These are phyloP conservation scores for Raffaelea deltoideospora DNA, from an alignment of 2,329 filamentous ascomycete species.

Conservation along the genomic window DNA sequence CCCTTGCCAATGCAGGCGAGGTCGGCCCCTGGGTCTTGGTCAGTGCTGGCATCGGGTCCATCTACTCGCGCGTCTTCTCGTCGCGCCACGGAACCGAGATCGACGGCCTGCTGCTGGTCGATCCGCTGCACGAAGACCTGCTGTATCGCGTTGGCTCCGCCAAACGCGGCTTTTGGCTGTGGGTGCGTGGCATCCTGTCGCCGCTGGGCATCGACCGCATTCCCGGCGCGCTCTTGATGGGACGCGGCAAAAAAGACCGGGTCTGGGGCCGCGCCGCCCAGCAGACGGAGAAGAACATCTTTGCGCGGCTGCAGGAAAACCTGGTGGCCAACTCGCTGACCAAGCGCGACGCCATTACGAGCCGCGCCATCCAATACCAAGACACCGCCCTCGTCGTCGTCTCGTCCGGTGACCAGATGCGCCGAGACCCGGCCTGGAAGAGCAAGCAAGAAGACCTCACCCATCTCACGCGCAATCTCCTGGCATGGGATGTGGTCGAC, in stretches of 20 bases:
- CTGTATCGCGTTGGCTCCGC: conserved; percentile 53
- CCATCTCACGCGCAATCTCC: conserved; percentile 61
- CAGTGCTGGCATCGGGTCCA: conserved; percentile 71
- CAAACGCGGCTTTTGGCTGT: conserved; percentile 65
- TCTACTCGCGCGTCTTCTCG: conserved; percentile 85
- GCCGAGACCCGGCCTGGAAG: conserved; percentile 58
- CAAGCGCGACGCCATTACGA: conserved; percentile 65
- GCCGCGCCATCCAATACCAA: conserved; percentile 63
- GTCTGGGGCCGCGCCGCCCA: conserved; percentile 69
- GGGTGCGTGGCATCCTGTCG: conserved; percentile 72
- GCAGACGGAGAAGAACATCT: conserved; percentile 71
- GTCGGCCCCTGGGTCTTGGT: conserved; percentile 79
- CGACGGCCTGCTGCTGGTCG: conserved; percentile 68
- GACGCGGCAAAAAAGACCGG: conserved; percentile 66
- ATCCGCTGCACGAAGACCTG: conserved; percentile 78
- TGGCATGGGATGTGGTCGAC: conserved; percentile 75
- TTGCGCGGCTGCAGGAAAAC: conserved; percentile 84
- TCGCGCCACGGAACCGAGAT: conserved; percentile 64
- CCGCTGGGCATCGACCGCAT: conserved; percentile 76
- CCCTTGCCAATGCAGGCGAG: conserved; percentile 65
- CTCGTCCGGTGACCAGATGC: conserved; percentile 62
- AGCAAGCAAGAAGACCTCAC: conserved; percentile 74
- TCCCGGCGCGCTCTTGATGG: conserved; percentile 65
- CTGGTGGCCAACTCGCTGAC: conserved; percentile 75
- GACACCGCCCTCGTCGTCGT: conserved; percentile 65